Percentiles rank a stretch among this genome's conserved stretches.
Conservation (phyloP, 106 monocot genomes). For the Ottelia alismoides region DNA sequence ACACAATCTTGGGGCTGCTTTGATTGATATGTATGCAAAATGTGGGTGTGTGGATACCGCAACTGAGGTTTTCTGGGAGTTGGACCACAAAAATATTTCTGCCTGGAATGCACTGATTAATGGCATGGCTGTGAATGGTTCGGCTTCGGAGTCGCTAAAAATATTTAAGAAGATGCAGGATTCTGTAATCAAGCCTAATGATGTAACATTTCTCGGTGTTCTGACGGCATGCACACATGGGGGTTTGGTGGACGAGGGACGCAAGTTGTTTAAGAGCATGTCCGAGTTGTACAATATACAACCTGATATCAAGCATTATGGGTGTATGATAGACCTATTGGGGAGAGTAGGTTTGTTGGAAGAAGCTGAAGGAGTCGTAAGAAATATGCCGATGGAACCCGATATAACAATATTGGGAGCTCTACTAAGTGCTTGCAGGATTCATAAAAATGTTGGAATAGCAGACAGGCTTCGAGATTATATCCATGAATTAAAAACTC, state of each 20-base stretch:
- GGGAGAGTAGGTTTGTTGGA: slow-evolving; percentile 50
- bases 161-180: slow-evolving; percentile 41
- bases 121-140: slow-evolving; percentile 50
- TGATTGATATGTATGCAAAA: slow-evolving; percentile 88
- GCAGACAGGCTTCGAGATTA: slow-evolving; percentile 35
- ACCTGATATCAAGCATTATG: slow-evolving; percentile 64
- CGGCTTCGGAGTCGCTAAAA: slow-evolving; percentile 24
- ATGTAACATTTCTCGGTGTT: slow-evolving; percentile 52
- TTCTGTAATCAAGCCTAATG: slow-evolving; percentile 30
- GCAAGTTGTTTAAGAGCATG: slow-evolving; percentile 43
- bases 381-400: slow-evolving; percentile 52
- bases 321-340: slow-evolving; percentile 66
- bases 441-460: slow-evolving; percentile 29
- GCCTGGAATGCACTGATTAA: slow-evolving; percentile 74
- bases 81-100: slow-evolving; percentile 48
- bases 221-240: slow-evolving; percentile 61
- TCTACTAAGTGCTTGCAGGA: slow-evolving; percentile 61
- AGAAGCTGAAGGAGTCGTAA: slow-evolving; percentile 38
- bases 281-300: slow-evolving; percentile 22
- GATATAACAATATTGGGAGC: slow-evolving; percentile 52
- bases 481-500: slow-evolving; percentile 20
- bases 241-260: slow-evolving; percentile 55
- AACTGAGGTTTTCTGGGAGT: slow-evolving; percentile 24
- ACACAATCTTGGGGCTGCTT: slow-evolving; percentile 54
- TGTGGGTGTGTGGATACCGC: slow-evolving; percentile 41